These are phyloP conservation scores for Stropharia rugosoannulata DNA, from an alignment of 768 basidiomycete species.

Conservation along the genomic window DNA sequence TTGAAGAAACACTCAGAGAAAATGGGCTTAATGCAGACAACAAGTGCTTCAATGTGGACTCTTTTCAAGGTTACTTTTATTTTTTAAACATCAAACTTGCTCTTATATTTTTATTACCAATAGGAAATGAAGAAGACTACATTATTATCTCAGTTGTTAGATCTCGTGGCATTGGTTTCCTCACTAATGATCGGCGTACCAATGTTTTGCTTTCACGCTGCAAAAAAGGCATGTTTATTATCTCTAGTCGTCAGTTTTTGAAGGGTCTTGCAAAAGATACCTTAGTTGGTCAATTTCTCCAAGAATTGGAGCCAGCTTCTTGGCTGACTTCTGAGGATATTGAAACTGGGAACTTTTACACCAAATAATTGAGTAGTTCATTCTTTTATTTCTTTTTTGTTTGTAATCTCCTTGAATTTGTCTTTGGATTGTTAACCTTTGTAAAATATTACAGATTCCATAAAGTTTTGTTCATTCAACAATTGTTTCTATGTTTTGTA, in stretches of 20 bases:
- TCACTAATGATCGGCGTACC: conserved; percentile 61
- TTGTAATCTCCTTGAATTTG: too few relatives aligned
- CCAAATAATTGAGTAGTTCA: neutral
- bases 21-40: conserved; percentile 59
- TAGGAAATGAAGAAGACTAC: conserved; percentile 83
- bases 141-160: conserved; percentile 76
- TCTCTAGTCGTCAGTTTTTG: conserved; percentile 63
- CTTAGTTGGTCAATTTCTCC: conserved; percentile 41
- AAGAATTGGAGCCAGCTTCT: conserved; percentile 33
- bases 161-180: conserved; percentile 59
- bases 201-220: conserved; percentile 90
- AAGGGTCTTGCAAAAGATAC: conserved; percentile 45
- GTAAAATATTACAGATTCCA: too few relatives aligned
- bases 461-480: too few relatives aligned
- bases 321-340: conserved; percentile 41
- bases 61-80: conserved; percentile 66
- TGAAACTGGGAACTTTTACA: conserved; percentile 28
- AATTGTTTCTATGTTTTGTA: too few relatives aligned
- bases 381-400: neutral
- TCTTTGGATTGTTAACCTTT: too few relatives aligned
- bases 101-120: neutral
- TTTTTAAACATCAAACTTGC: neutral
- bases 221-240: conserved; percentile 76
- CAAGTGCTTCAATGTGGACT: conserved; percentile 83
- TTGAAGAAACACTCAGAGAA: conserved; percentile 57